These are phyloP conservation scores for Wallacemonas sp. DNA, from an alignment of 208 protist species.

Conservation along the genomic window DNA sequence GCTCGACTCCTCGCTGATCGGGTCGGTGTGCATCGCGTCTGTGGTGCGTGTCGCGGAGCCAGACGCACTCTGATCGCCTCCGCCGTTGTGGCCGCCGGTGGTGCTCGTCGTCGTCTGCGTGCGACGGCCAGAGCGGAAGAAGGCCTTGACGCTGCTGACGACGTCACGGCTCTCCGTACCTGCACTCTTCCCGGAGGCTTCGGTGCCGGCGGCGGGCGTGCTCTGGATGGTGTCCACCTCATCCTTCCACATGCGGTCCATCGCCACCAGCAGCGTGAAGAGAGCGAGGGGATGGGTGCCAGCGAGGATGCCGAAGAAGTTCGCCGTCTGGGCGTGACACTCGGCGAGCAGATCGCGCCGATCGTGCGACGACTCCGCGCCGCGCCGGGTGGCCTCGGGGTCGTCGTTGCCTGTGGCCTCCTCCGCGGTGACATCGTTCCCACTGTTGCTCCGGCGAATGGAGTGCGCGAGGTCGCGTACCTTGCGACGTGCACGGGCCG, in stretches of 20 bases:
- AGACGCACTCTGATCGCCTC: background rate
- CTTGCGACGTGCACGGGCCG: conserved; percentile 15
- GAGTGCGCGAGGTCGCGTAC: conserved; percentile 6
- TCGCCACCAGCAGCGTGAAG: conserved; percentile 52
- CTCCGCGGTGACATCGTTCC: background rate
- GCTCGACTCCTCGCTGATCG: background rate
- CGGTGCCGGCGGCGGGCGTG: background rate
- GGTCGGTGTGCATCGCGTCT: background rate
- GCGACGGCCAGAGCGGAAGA: conserved; percentile 3
- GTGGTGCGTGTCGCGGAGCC: background rate
- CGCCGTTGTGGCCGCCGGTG: background rate
- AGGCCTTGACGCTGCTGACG: conserved; percentile 4
- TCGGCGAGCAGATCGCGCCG: conserved; percentile 34
- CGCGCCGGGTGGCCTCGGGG: background rate
- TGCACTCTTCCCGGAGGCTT: background rate
- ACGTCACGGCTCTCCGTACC: background rate
- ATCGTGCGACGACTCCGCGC: background rate
- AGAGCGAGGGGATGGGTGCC: conserved; percentile 33
- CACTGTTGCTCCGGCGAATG: background rate
- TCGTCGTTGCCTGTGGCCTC: background rate
- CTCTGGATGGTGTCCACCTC: conserved; percentile 18
- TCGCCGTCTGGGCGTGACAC: conserved; percentile 44
- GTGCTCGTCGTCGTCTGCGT: background rate
- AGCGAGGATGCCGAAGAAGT: conserved; percentile 42
- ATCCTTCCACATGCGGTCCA: conserved; percentile 50